A percentile compares a stretch with the other conserved stretches of the same genome.
Evolutionary conservation across 2,329 filamentous ascomycete species (phyloP).

Genomic region (Paracorniculantispora psalliotae): DNA sequence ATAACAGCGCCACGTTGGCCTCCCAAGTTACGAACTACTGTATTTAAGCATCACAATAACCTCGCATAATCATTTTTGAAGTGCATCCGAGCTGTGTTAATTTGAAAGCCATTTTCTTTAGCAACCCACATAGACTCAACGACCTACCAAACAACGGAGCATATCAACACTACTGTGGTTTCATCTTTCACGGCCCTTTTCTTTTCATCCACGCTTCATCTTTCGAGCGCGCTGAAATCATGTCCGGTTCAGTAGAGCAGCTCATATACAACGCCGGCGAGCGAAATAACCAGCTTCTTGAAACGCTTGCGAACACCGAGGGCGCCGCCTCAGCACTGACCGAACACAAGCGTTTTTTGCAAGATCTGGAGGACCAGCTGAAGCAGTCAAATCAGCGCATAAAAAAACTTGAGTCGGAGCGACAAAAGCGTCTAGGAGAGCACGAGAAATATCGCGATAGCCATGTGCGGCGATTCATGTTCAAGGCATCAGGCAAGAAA

Average conservation of each 20-base stretch:
- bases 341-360: constrained; percentile 41
- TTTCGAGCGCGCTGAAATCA: constrained; percentile 11
- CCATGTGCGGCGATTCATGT: constrained; percentile 46
- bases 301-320: constrained; percentile 43
- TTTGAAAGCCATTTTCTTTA: not conserved
- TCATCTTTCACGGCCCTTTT: not conserved
- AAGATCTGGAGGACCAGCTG: constrained; percentile 40
- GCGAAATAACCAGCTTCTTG: constrained; percentile 39
- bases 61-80: not conserved
- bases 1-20: not conserved
- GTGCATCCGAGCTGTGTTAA: not conserved
- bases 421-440: constrained; percentile 44
- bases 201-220: not conserved
- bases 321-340: constrained; percentile 41
- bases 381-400: constrained; percentile 32
- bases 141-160: not conserved
- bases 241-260: constrained; percentile 26
- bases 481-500: constrained; percentile 44
- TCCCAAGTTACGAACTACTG: not conserved
- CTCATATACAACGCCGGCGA: constrained; percentile 36
- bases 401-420: constrained; percentile 33
- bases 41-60: not conserved
- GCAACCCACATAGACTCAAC: not conserved
- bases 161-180: not conserved
- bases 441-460: constrained; percentile 50